Evolutionary conservation across 2,329 filamentous ascomycete species (phyloP), one percentile per base, ranked within the genome.

Genomic region (Scytalidium lignicola): DNA sequence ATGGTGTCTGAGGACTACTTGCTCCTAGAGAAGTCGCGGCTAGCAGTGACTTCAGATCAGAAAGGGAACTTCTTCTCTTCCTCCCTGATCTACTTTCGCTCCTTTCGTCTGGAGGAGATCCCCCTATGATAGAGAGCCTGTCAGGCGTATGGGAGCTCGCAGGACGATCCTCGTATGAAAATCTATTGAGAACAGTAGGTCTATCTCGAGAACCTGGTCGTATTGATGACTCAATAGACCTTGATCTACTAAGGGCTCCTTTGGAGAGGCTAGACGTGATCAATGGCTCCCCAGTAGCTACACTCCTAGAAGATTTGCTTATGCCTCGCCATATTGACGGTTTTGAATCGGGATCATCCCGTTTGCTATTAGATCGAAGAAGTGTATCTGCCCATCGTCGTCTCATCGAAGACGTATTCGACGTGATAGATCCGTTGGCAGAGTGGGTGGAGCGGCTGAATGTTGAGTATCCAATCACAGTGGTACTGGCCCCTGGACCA

Each of bases 31-130:
- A 77, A 8, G 83, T 74, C 48, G 80, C 75, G 39, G 76, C 78
- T 69, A 92, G 83, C 17, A 88, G 72, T 49, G 73, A 77, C 57
- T 83, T 86, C 43, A 97, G 75, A 65, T 97, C 92, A 3, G 91
- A 96, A 40, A 97, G 71, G 21, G 91, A 96, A 69, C 91, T 96
- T 64, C 92, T 84, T 48, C 92, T 80, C 72, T 95, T 96, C 71
- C 85, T 91, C 21, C 65, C 65, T 56, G 61, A 55, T 59, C 55
- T 63, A 73, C 70, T 65, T 72, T 72, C 70, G 73, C 57, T 70
- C 75, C 60, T 75, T 46, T 83, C 66, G 54, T 50, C 53, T 12
- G 62, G 58, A 18, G 62, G 62, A 15, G 62, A 65, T n/a, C 55
- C 58, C 8, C 60, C 61, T 23, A 63, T 66, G 10, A 58, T 60